Conservation (phyloP, 345 rosid genomes). For the Euphorbia peplus region DNA sequence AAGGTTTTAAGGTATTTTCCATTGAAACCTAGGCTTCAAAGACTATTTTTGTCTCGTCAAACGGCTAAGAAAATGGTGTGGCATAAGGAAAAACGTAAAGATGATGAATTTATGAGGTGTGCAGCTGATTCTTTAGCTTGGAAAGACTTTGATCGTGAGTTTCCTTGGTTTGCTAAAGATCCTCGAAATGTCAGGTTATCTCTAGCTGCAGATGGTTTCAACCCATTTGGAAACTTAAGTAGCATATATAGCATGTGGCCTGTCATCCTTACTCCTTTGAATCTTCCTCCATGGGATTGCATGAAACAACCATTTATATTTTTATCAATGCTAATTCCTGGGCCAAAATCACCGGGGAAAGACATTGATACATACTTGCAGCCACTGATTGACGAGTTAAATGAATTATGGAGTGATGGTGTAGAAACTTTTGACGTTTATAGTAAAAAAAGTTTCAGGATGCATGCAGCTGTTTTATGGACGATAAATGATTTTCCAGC, state of each 20-base stretch:
- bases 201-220: neutral
- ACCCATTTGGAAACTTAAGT: too few species aligned
- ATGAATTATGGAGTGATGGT: neutral
- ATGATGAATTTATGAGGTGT: neutral
- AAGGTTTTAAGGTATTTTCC: conserved; percentile 2
- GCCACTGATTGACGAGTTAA: conserved; percentile 1
- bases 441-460: neutral
- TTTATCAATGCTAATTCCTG: too few species aligned
- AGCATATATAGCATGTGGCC: too few species aligned
- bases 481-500: neutral
- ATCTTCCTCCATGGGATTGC: too few species aligned
- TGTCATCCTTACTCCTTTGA: too few species aligned
- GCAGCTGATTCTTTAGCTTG: too few species aligned
- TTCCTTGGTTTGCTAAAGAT: too few species aligned
- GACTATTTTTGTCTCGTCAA: too few species aligned
- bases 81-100: neutral
- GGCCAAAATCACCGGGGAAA: too few species aligned
- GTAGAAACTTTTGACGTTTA: neutral
- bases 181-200: too few species aligned
- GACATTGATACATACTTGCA: neutral
- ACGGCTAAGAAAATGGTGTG: neutral
- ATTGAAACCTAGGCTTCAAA: neutral
- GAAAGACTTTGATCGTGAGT: too few species aligned
- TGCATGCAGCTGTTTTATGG: neutral
- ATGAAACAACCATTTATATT: too few species aligned